Percentiles rank a stretch among this genome's conserved stretches.
These are phyloP conservation scores for Falciphora oryzae DNA, from an alignment of 2,329 filamentous ascomycete species.

Conservation along the genomic window DNA sequence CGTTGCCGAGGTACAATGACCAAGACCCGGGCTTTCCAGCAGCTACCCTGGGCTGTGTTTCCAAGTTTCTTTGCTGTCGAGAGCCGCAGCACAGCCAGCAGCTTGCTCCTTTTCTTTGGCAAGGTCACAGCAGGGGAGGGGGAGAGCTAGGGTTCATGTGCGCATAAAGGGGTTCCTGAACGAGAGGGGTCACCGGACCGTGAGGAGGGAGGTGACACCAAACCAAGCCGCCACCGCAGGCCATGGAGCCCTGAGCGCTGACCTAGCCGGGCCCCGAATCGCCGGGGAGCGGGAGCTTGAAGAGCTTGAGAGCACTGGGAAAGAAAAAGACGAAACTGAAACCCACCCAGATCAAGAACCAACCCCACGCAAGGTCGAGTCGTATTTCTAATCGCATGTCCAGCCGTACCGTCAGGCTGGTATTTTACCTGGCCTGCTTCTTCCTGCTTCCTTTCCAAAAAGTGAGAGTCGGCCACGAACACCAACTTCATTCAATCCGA, in stretches of 20 bases:
- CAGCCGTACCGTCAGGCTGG: not conserved
- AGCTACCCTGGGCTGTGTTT: too few species aligned
- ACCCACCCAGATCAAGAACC: not conserved
- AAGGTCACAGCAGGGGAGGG: too few species aligned
- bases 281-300: not conserved
- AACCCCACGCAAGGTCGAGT: slow-evolving; percentile 1
- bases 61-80: too few species aligned
- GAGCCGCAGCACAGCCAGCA: too few species aligned
- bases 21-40: not conserved
- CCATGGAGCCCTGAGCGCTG: too few species aligned
- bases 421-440: not conserved
- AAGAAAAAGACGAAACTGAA: not conserved
- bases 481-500: not conserved
- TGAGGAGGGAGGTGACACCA: too few species aligned
- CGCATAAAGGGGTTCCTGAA: too few species aligned
- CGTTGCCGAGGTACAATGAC: slow-evolving; percentile 6
- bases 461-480: not conserved
- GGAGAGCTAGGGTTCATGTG: too few species aligned
- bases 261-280: too few species aligned
- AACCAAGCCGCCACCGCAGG: too few species aligned
- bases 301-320: not conserved
- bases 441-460: not conserved
- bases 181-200: too few species aligned
- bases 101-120: too few species aligned
- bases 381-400: not conserved